phyloP scores from a whole-genome alignment of 306 rosid genomes.

The Vigna nakashimae region DNA sequence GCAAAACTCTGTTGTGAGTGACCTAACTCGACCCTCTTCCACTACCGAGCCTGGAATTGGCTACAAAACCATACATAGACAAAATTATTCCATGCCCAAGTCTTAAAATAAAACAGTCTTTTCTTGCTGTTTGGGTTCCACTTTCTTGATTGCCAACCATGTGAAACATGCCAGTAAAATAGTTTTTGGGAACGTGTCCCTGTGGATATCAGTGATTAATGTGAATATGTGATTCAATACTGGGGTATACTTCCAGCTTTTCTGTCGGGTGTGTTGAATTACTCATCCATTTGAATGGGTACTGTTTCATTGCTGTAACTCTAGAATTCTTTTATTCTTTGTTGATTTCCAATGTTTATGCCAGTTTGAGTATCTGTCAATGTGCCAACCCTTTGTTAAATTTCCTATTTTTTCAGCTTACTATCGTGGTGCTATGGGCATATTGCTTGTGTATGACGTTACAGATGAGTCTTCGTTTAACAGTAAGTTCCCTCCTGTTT shows the following conservation, averaged over 20 bases:
- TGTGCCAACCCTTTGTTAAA: constrained; percentile 1
- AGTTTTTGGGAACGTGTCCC: constrained; percentile 22
- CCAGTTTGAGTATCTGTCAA: background rate
- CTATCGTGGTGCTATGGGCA: constrained; percentile 99
- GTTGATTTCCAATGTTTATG: background rate
- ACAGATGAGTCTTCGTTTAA: constrained; percentile 96
- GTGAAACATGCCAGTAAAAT: background rate
- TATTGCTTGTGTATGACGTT: constrained; percentile 92
- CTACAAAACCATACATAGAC: background rate
- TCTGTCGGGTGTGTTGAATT: too few species aligned
- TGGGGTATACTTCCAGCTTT: too few species aligned
- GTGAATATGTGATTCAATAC: background rate
- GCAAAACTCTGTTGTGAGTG: background rate
- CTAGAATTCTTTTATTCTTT: background rate
- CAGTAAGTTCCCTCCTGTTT: constrained; percentile 55
- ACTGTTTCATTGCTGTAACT: constrained; percentile 23
- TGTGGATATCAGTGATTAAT: background rate
- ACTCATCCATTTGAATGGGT: too few species aligned
- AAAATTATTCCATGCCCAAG: background rate
- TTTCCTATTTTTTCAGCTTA: constrained; percentile 65
- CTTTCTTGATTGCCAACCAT: constrained; percentile 13
- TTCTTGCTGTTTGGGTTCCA: constrained; percentile 9
- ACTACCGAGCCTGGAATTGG: background rate
- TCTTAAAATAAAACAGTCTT: background rate
- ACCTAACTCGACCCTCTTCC: background rate